Conservation (phyloP, 192 early-diverging fungal genomes). For the Dissophora ornata region DNA sequence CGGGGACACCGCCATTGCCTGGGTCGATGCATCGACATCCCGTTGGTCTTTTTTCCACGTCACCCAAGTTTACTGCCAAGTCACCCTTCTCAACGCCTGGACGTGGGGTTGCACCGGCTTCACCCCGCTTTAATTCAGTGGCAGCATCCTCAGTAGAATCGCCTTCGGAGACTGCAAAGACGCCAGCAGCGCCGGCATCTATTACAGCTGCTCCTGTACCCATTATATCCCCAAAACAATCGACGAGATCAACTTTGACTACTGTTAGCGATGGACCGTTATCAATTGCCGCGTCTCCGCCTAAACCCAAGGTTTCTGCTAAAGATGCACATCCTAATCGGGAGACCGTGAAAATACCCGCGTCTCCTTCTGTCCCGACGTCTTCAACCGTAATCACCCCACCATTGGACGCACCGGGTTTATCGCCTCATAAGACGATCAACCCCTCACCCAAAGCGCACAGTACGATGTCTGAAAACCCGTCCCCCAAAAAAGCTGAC, state of each 20-base stretch:
- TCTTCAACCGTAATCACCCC: slow-evolving; percentile 19
- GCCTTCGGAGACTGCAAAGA: neutral
- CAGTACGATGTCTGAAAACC: neutral
- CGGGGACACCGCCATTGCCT: slow-evolving; percentile 22
- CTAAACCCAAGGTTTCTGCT: neutral
- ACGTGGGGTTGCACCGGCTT: neutral
- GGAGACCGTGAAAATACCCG: no score
- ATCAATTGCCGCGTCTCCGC: slow-evolving; percentile 10
- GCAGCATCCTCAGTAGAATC: neutral
- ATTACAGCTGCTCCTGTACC: neutral
- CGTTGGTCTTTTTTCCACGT: slow-evolving; percentile 42
- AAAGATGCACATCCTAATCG: neutral
- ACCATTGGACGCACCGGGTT: neutral
- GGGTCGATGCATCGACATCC: slow-evolving; percentile 37
- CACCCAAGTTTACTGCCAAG: slow-evolving; percentile 42
- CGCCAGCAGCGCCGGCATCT: neutral
- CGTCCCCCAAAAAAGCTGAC: neutral
- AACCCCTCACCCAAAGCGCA: neutral
- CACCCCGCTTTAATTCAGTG: neutral
- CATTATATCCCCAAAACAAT: neutral
- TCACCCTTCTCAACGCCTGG: slow-evolving; percentile 29
- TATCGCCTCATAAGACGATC: no score
- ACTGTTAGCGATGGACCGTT: slow-evolving; percentile 29
- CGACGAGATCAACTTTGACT: neutral
- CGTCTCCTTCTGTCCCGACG: neutral